phyloP scores from a whole-genome alignment of 306 rosid species.

The Hylodesmum podocarpum region DNA sequence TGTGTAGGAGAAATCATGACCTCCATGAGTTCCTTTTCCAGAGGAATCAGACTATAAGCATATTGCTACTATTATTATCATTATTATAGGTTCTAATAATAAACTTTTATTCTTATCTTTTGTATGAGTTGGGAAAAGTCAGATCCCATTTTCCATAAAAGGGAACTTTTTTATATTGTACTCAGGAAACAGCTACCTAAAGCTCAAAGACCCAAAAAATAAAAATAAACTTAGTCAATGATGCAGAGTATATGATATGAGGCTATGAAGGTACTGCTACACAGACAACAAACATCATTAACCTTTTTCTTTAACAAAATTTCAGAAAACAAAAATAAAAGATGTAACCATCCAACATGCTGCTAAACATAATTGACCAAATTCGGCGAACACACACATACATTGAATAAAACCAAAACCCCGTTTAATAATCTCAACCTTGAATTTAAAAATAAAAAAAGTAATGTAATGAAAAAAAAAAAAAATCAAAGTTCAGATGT shows the following conservation, averaged over 20 bases:
- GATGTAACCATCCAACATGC: conserved; percentile 22
- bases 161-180: conserved; percentile 69
- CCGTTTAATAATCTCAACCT: conserved; percentile 24
- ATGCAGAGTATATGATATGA: conserved; percentile 65
- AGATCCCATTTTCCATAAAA: conserved; percentile 88
- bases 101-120: conserved; percentile 1
- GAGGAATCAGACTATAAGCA: conserved; percentile 50
- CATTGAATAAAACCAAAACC: conserved; percentile 29
- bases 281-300: conserved; percentile 67
- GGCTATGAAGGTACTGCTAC: conserved; percentile 51
- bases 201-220: conserved; percentile 55
- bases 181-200: conserved; percentile 78
- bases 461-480: background rate
- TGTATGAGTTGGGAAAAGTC: conserved; percentile 66
- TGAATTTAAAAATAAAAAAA: conserved; percentile 26
- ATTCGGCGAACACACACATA: background rate
- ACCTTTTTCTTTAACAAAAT: conserved; percentile 47
- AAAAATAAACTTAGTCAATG: conserved; percentile 50
- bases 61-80: conserved; percentile 1
- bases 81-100: background rate
- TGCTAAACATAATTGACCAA: background rate
- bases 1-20: conserved; percentile 66
- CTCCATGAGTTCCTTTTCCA: conserved; percentile 56
- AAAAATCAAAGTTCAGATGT: conserved; percentile 42
- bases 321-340: conserved; percentile 23